Conservation (phyloP, 1,139 yeast genomes). For the Candida sp. region DNA sequence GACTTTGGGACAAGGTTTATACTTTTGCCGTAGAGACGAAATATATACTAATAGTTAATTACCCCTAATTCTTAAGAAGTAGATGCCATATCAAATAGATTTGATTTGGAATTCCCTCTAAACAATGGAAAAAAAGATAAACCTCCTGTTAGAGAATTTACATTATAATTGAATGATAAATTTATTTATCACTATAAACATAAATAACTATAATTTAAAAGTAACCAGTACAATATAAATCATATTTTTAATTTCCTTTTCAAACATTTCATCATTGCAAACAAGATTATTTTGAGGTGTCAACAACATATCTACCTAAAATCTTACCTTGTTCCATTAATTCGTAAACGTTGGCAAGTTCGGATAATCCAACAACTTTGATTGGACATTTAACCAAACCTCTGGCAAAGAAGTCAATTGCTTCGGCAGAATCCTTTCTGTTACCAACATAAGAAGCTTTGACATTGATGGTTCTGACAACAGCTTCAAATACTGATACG, state of each 20-base stretch:
- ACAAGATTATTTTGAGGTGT: constrained; percentile 23
- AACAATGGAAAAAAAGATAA: no score
- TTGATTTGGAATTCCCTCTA: no score
- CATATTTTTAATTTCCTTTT: no score
- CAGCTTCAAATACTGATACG: constrained; percentile 63
- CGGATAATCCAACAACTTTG: constrained; percentile 61
- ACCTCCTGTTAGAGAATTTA: no score
- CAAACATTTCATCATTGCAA: neutral
- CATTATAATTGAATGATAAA: no score
- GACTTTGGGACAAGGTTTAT: no score
- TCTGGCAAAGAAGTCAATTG: constrained; percentile 66
- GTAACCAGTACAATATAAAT: neutral
- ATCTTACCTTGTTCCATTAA: constrained; percentile 71
- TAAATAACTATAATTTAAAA: neutral
- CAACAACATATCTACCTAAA: constrained; percentile 71
- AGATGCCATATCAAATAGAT: no score
- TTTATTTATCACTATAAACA: neutral
- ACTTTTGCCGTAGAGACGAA: no score
- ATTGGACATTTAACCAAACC: constrained; percentile 70
- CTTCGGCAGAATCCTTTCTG: constrained; percentile 77
- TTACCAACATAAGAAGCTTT: constrained; percentile 80
- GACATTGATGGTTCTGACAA: constrained; percentile 60
- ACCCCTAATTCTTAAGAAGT: no score
- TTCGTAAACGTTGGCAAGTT: constrained; percentile 57
- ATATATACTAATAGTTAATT: no score